Evolutionary conservation across 768 basidiomycete genomes (phyloP).

Genomic region (Wakefieldia striispora): DNA sequence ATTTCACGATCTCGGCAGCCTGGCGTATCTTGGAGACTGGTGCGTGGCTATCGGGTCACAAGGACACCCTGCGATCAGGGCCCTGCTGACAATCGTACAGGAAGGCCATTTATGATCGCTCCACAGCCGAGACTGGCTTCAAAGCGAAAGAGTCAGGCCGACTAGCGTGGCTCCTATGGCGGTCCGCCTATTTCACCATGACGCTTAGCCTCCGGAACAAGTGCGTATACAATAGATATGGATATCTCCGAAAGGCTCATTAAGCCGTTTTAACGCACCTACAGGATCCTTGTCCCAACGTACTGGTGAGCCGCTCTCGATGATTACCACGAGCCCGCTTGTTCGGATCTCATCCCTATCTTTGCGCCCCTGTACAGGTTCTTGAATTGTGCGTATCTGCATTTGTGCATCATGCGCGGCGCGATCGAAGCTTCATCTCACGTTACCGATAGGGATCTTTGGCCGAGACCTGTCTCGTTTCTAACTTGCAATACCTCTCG

Average conservation of each 20-base stretch:
- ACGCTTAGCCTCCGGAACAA: slow-evolving; percentile 72
- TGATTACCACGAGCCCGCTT: slow-evolving; percentile 4
- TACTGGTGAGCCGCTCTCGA: slow-evolving; percentile 50
- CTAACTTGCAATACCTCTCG: background rate
- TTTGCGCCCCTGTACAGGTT: slow-evolving; percentile 43
- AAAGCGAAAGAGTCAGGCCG: slow-evolving; percentile 63
- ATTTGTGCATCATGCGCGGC: slow-evolving; percentile 4
- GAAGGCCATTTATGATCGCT: slow-evolving; percentile 77
- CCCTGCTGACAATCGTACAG: slow-evolving; percentile 32
- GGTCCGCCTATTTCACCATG: slow-evolving; percentile 79
- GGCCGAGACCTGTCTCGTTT: slow-evolving; percentile 73
- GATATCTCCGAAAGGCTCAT: slow-evolving; percentile 11
- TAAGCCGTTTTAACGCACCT: slow-evolving; percentile 4
- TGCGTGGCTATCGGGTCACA: slow-evolving; percentile 27
- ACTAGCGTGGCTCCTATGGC: slow-evolving; percentile 77
- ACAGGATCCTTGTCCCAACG: slow-evolving; percentile 62
- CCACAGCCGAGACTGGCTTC: slow-evolving; percentile 46
- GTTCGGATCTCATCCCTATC: slow-evolving; percentile 14
- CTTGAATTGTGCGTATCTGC: slow-evolving; percentile 53
- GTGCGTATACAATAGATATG: slow-evolving; percentile 34
- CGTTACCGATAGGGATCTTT: slow-evolving; percentile 55
- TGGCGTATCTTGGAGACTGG: slow-evolving; percentile 83
- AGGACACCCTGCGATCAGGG: background rate
- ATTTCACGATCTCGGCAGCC: slow-evolving; percentile 69
- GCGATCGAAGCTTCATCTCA: slow-evolving; percentile 12